Percentiles rank a stretch among this genome's conserved stretches.
Evolutionary conservation across 441 rosid species (phyloP).

Genomic region (Populus trichocarpa): DNA sequence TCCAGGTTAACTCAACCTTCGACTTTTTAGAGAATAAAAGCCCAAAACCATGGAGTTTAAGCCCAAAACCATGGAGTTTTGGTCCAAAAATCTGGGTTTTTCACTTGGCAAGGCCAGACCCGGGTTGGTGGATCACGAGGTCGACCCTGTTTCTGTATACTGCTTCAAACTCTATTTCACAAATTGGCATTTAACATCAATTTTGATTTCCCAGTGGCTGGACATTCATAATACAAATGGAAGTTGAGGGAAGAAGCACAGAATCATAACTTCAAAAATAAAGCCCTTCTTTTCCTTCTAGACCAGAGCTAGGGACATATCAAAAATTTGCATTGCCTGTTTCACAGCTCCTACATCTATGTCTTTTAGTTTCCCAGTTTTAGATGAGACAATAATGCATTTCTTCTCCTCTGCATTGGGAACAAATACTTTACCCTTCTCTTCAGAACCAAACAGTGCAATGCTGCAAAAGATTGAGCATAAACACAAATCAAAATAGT

Average conservation of each 20-base stretch:
- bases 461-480: constrained; percentile 45
- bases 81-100: too few species aligned
- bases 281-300: constrained; percentile 21
- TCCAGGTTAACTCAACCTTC: too few species aligned
- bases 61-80: too few species aligned
- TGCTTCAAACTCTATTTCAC: not conserved
- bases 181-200: not conserved
- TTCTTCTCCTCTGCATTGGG: constrained; percentile 70
- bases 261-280: not conserved
- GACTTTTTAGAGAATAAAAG: too few species aligned
- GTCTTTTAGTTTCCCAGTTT: constrained; percentile 66
- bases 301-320: constrained; percentile 61
- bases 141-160: too few species aligned
- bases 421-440: constrained; percentile 63
- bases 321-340: constrained; percentile 62
- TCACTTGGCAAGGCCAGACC: too few species aligned
- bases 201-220: not conserved
- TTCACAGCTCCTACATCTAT: constrained; percentile 55
- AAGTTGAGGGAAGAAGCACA: not conserved
- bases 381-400: constrained; percentile 57
- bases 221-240: not conserved
- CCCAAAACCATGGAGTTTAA: too few species aligned
- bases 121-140: too few species aligned
- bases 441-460: constrained; percentile 72
- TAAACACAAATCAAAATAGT: not conserved